Evolutionary conservation across 225 moss, liverwort and hornwort genomes (phyloP), one percentile per base, ranked within the genome.

Genomic region (Marchantia polymorpha): DNA sequence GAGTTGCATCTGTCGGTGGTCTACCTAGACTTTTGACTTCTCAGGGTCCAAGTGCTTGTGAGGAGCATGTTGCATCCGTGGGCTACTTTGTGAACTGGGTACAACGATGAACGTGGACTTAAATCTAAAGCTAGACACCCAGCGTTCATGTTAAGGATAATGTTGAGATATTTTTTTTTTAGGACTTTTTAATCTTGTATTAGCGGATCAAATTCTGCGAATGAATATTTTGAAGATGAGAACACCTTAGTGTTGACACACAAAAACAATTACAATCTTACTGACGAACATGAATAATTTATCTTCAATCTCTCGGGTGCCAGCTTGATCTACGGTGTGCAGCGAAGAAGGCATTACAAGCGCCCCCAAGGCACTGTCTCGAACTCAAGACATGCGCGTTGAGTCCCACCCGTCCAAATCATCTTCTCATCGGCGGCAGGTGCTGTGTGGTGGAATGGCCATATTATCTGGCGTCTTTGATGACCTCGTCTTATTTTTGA

Each of bases 371-470:
- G 84, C 92, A 91, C 54, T 87, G 89, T 84, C 86, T 99, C 69
- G 80, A 72, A 69, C 89, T 99, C 76, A 99, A 94, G 88, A 92
- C 95, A 60, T 95, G 95, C 86, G 99, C 99, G 61, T 82, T 99
- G 66, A 95, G 89, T 85, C 91, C 95, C 75, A 99, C 93, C 75
- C 99, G 95, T 80, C 95, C 99, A 80, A 93, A 99, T 86, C 83
- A 95, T 87, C 87, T 99, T 87, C 92, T 99, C 66, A 90, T 99
- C 84, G 99, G 95, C 82, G 99, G 99, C 91, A 95, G 91, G 99
- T 29, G 61, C 61, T 67, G 3, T 73, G 39, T 64, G 48, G 26
- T 67, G 29, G 15, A 69, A 9, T 15, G 19, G 6, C 39, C 6
- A 8, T 71, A 23, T 7, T 71, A 10, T 8, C 22, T 47, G n/a